Conservation (phyloP, 768 basidiomycete species). For the Hemileccinum impolitum region DNA sequence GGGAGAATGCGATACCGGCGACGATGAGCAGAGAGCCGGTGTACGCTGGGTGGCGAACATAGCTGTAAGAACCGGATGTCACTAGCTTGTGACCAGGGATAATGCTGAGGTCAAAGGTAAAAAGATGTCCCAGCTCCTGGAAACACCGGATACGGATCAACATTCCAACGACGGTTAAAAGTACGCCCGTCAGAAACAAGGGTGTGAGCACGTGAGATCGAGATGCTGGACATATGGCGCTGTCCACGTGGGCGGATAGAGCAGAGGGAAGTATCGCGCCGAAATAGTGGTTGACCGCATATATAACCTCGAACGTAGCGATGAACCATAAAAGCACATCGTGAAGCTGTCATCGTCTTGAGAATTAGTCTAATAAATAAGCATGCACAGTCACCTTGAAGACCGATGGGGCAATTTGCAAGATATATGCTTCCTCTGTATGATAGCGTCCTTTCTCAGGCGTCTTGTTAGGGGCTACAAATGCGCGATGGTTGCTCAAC, state of each 20-base stretch:
- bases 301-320: slow-evolving; percentile 48
- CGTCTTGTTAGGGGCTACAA: slow-evolving; percentile 56
- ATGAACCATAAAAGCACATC: slow-evolving; percentile 48
- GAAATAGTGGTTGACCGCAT: slow-evolving; percentile 33
- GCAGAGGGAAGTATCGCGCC: slow-evolving; percentile 33
- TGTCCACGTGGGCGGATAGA: slow-evolving; percentile 31
- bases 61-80: slow-evolving; percentile 47
- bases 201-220: slow-evolving; percentile 35
- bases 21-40: slow-evolving; percentile 51
- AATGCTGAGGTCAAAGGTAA: slow-evolving; percentile 59
- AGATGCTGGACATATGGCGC: slow-evolving; percentile 30
- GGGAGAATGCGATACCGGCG: slow-evolving; percentile 43
- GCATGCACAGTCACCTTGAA: slow-evolving; percentile 43
- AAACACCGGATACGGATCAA: slow-evolving; percentile 53
- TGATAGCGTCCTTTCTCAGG: slow-evolving; percentile 49
- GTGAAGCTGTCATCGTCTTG: slow-evolving; percentile 39
- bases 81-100: slow-evolving; percentile 50
- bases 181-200: slow-evolving; percentile 43
- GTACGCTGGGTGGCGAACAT: slow-evolving; percentile 56
- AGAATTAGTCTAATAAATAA: neutral
- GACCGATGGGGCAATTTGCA: slow-evolving; percentile 54
- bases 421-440: slow-evolving; percentile 47
- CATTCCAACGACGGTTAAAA: slow-evolving; percentile 41
- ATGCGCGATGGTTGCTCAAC: slow-evolving; percentile 47
- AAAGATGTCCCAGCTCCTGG: slow-evolving; percentile 48